Base-by-base conservation (phyloP, 805 yeast genomes). In the Hanseniaspora jakobsenii region DNA sequence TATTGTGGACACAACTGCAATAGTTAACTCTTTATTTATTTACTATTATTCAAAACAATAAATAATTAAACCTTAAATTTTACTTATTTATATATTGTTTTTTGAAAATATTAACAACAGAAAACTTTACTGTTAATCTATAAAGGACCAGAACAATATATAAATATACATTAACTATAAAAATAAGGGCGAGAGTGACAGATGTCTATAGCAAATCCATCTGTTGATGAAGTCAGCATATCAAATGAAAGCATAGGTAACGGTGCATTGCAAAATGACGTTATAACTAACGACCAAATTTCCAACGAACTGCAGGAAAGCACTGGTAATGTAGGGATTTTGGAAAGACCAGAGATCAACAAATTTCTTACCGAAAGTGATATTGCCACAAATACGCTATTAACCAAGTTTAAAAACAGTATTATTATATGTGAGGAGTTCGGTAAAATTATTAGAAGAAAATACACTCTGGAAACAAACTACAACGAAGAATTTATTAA, bases 351-450 rank as follows among this genome's bases (percentile, higher is more conserved):
- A 26, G 68, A 69, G 44, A 70, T 81, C 27, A 55, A 64, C 35
- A 58, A 63, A 24, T 68, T 81, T 16, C 61, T 81, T 54, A 70
- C 70, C 49, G 47, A 36, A 26, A 72, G 83, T n/a, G 94, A 84
- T 58, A 70, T 76, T 5, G 82, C 93, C 2, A 71, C 85, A 42
- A 91, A 81, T 49, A 69, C 84, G 0, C 66, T 89, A 16, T 66
- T 87, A 40, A 63, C 69, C 1, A 69, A 94, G 32, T 67, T 87
- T 47, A 89, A 89, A 62, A 89, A 80, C 59, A 75, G 86, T 47
- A 69, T 87, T 35, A 69, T 70, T 49, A 78, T 94, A 0, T 79
- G 93, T 51, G 95, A 86, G 55, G 97, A 91, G 56, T 78, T 85
- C 53, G 69, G 84, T 23, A 75, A 75, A 52, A 91, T 75, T 60